Percentiles rank a stretch among this genome's conserved stretches.
These are phyloP conservation scores for Stagonosporopsis cucurbitacearum DNA, from an alignment of 2,329 filamentous ascomycete genomes.

Conservation along the genomic window DNA sequence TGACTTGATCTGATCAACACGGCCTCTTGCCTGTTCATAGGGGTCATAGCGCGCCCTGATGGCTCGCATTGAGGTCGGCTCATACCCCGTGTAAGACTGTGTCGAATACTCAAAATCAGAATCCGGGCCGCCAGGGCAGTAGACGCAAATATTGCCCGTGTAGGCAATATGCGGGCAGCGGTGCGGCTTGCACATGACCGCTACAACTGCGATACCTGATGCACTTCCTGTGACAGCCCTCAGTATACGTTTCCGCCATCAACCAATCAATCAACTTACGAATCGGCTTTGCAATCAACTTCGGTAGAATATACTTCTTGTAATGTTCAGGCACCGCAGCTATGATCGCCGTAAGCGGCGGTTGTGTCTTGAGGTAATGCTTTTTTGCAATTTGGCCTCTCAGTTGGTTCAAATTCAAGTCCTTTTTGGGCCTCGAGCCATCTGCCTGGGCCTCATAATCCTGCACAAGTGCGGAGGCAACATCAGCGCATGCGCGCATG, in stretches of 20 bases:
- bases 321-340: constrained; percentile 99
- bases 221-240: constrained; percentile 71
- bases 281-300: constrained; percentile 96
- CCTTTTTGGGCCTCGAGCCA: constrained; percentile 73
- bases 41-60: constrained; percentile 97
- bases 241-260: background rate
- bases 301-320: constrained; percentile 98
- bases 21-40: constrained; percentile 93
- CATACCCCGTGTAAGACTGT: constrained; percentile 97
- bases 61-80: constrained; percentile 97
- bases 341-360: constrained; percentile 94
- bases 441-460: constrained; percentile 86
- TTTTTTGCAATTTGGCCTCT: constrained; percentile 90
- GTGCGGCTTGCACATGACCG: constrained; percentile 99
- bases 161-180: constrained; percentile 97
- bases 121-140: constrained; percentile 95
- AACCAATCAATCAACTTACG: constrained; percentile 57
- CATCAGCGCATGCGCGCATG: constrained; percentile 92
- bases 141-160: constrained; percentile 98
- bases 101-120: constrained; percentile 99
- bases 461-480: constrained; percentile 91
- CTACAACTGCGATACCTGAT: constrained; percentile 95
- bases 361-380: constrained; percentile 85
- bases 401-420: constrained; percentile 91
- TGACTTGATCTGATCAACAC: constrained; percentile 95